Evolutionary conservation across 2,329 filamentous ascomycete genomes (phyloP).

Genomic region (Pseudogymnoascus sp.): DNA sequence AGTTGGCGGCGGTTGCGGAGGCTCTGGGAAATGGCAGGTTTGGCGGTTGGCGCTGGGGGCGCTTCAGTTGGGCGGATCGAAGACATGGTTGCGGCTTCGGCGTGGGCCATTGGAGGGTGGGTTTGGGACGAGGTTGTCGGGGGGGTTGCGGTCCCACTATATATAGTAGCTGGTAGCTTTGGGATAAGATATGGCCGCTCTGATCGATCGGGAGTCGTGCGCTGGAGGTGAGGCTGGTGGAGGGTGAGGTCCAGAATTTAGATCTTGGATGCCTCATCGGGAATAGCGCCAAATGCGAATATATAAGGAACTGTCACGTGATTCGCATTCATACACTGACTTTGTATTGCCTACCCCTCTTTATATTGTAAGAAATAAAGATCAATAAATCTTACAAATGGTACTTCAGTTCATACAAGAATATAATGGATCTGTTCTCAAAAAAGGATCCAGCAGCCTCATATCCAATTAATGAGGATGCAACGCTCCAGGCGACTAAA

Average conservation of each 20-base stretch:
- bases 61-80: background rate
- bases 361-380: too few relatives aligned
- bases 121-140: slow-evolving; percentile 5
- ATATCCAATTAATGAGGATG: too few relatives aligned
- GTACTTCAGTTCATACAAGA: too few relatives aligned
- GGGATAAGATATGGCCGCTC: background rate
- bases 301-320: background rate
- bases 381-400: too few relatives aligned
- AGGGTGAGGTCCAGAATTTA: slow-evolving; percentile 7
- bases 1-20: slow-evolving; percentile 43
- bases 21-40: slow-evolving; percentile 12
- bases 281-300: background rate
- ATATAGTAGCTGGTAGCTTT: background rate
- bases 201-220: background rate
- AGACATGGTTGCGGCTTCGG: slow-evolving; percentile 2
- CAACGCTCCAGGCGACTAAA: too few relatives aligned
- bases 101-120: slow-evolving; percentile 4
- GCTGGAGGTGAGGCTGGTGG: background rate
- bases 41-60: slow-evolving; percentile 14
- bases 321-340: background rate
- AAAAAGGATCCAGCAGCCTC: too few relatives aligned
- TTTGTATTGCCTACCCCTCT: background rate
- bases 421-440: too few relatives aligned
- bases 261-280: background rate
- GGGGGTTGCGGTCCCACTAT: background rate